Conservation (phyloP, 805 yeast species). For the Candida endomychidarum region DNA sequence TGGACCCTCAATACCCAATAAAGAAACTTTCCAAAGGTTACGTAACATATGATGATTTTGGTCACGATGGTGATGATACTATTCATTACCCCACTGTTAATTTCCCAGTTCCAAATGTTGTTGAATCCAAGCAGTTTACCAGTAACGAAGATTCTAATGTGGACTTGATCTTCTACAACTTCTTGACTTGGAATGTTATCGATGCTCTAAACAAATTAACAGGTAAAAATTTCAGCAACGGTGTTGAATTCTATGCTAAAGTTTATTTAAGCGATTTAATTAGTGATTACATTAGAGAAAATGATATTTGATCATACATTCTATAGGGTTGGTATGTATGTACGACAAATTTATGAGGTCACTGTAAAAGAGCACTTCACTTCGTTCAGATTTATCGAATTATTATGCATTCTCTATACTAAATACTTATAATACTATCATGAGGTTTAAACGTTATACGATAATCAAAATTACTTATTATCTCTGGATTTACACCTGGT, state of each 20-base stretch:
- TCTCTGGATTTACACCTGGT: constrained; percentile 29
- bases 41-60: constrained; percentile 81
- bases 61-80: constrained; percentile 82
- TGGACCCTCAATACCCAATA: constrained; percentile 2
- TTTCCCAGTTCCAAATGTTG: constrained; percentile 76
- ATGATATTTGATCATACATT: no score
- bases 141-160: constrained; percentile 31
- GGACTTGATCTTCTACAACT: constrained; percentile 78
- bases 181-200: constrained; percentile 47
- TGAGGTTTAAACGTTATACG: constrained; percentile 64
- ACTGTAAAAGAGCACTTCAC: no score
- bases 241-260: constrained; percentile 29
- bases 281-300: constrained; percentile 26
- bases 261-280: constrained; percentile 35
- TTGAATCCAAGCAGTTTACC: constrained; percentile 48
- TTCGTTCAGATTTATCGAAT: not conserved
- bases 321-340: no score
- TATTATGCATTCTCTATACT: not conserved
- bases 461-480: constrained; percentile 62
- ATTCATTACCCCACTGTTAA: constrained; percentile 60
- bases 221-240: constrained; percentile 17
- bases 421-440: constrained; percentile 36
- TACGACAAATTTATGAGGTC: no score
- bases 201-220: constrained; percentile 33
- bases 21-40: constrained; percentile 59